These are phyloP conservation scores for Aphanomyces stellatus DNA, from an alignment of 352 stramenopile genomes.

Conservation along the genomic window DNA sequence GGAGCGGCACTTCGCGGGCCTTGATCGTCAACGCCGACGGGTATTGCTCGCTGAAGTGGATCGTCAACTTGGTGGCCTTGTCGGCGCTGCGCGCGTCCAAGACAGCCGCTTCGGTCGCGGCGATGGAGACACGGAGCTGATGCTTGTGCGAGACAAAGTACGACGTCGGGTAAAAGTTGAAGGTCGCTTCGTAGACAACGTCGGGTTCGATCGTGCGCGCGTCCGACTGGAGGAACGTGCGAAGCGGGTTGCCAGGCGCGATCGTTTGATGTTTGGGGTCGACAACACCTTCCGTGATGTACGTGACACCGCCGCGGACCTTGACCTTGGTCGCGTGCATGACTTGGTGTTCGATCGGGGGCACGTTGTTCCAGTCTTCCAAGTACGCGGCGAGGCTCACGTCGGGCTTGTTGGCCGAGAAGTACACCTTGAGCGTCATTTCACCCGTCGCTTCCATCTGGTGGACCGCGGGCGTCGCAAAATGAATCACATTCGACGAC, in stretches of 20 bases:
- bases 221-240: conserved; percentile 58
- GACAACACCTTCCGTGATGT: conserved; percentile 67
- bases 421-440: conserved; percentile 64
- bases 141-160: conserved; percentile 73
- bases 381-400: conserved; percentile 67
- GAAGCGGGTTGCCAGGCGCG: conserved; percentile 42
- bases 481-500: conserved; percentile 43
- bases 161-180: conserved; percentile 65
- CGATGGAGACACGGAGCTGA: conserved; percentile 61
- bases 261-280: conserved; percentile 64
- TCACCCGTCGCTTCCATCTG: conserved; percentile 65
- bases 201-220: conserved; percentile 42
- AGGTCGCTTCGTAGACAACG: conserved; percentile 67
- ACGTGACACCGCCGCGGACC: conserved; percentile 53
- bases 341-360: conserved; percentile 69
- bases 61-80: conserved; percentile 52
- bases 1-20: conserved; percentile 31
- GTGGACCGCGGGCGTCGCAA: conserved; percentile 45
- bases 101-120: conserved; percentile 35
- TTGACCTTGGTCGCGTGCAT: conserved; percentile 24
- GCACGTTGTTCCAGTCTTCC: conserved; percentile 66
- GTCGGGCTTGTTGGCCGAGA: conserved; percentile 50
- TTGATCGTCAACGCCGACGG: conserved; percentile 65
- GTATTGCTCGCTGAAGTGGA: conserved; percentile 63
- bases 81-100: conserved; percentile 43